Conservation (phyloP, 208 protist species). For the Trypanosoma avium region DNA sequence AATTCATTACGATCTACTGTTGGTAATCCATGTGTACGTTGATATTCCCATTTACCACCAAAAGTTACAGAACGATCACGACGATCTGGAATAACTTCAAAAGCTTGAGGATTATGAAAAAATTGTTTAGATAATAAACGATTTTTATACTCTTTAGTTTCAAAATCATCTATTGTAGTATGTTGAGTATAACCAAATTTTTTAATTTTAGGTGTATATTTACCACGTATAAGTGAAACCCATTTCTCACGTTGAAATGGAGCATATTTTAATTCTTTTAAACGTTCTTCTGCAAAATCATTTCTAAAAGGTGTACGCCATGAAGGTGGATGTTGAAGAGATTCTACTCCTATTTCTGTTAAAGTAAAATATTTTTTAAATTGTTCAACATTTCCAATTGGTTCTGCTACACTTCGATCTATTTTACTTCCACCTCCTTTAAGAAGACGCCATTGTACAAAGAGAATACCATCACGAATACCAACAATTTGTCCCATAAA, state of each 20-base stretch:
- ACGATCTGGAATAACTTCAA: constrained; percentile 81
- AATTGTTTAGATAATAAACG: constrained; percentile 79
- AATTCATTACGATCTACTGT: constrained; percentile 89
- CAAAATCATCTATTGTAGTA: constrained; percentile 86
- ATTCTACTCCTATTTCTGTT: constrained; percentile 30
- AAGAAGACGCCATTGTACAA: constrained; percentile 81
- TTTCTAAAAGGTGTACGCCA: constrained; percentile 92
- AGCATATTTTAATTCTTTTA: constrained; percentile 64
- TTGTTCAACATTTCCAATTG: constrained; percentile 45
- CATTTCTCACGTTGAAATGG: constrained; percentile 80
- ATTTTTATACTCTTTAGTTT: constrained; percentile 91
- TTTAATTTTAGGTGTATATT: constrained; percentile 88
- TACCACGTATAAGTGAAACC: constrained; percentile 70
- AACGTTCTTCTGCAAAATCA: constrained; percentile 79
- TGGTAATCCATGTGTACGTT: constrained; percentile 71
- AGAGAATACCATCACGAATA: constrained; percentile 69
- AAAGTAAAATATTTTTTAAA: constrained; percentile 43
- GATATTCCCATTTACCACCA: constrained; percentile 78
- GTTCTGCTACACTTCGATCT: constrained; percentile 73
- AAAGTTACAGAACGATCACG: constrained; percentile 69
- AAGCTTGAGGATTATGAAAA: constrained; percentile 84
- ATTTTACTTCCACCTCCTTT: constrained; percentile 47
- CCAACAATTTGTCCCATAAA: constrained; percentile 80
- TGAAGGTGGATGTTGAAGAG: constrained; percentile 75
- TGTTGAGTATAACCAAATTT: constrained; percentile 88